These are phyloP conservation scores for Lasiodiplodia theobromae DNA, from an alignment of 2,329 filamentous ascomycete species.

Conservation along the genomic window DNA sequence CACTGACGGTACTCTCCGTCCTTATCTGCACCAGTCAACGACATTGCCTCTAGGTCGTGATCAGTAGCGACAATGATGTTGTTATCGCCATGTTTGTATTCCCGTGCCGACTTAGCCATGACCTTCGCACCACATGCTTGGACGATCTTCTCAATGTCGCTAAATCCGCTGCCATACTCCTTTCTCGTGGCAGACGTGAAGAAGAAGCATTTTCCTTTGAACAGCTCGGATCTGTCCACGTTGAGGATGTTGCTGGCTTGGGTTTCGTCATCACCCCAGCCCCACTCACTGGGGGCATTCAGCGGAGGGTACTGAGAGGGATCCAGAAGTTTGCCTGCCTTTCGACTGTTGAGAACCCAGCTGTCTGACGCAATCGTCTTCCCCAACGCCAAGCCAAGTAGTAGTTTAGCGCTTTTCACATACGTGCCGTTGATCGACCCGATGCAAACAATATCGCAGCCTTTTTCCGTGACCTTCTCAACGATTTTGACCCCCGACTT, in stretches of 20 bases:
- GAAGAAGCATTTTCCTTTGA: constrained; percentile 58
- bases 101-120: constrained; percentile 36
- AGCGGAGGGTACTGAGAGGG: constrained; percentile 44
- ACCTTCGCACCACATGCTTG: constrained; percentile 49
- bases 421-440: neutral
- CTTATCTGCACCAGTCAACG: constrained; percentile 43
- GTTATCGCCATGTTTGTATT: constrained; percentile 33
- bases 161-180: constrained; percentile 42
- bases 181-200: constrained; percentile 52
- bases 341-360: constrained; percentile 53
- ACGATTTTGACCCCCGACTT: neutral
- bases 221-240: constrained; percentile 52
- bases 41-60: constrained; percentile 44
- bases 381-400: constrained; percentile 52
- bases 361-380: constrained; percentile 55
- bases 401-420: constrained; percentile 47
- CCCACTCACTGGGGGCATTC: constrained; percentile 44
- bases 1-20: constrained; percentile 33
- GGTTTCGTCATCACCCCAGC: constrained; percentile 44
- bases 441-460: constrained; percentile 24
- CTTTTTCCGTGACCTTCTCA: constrained; percentile 4
- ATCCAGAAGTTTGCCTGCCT: constrained; percentile 46
- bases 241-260: constrained; percentile 42
- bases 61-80: constrained; percentile 49
- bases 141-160: constrained; percentile 49